Evolutionary conservation across 257 asterid genomes (phyloP).

Genomic region (Solanum corneliomulleri): DNA sequence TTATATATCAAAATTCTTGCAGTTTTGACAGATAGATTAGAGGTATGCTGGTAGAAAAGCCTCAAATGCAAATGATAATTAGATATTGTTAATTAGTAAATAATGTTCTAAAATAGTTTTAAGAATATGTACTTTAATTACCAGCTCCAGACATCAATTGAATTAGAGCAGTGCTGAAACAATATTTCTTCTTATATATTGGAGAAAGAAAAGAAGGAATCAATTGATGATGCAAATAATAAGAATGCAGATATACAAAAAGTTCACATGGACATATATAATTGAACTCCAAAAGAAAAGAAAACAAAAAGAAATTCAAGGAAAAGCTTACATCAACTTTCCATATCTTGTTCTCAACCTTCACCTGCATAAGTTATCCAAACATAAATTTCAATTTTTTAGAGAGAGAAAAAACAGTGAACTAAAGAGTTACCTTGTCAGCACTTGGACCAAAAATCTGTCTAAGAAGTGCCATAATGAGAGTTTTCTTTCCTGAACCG

Average conservation of each 20-base stretch:
- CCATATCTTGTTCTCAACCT: slow-evolving; percentile 89
- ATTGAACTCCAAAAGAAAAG: background rate
- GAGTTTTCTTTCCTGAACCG: slow-evolving; percentile 97
- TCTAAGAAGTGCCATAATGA: slow-evolving; percentile 89
- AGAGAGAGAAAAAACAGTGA: background rate
- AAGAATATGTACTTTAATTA: background rate
- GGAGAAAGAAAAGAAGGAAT: background rate
- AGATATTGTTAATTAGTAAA: background rate
- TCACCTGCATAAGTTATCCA: slow-evolving; percentile 50
- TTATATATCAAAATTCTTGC: background rate
- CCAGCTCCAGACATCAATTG: background rate
- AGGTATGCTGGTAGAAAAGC: background rate
- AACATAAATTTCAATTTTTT: background rate
- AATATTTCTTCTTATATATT: background rate
- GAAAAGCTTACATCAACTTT: slow-evolving; percentile 73
- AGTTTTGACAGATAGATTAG: background rate
- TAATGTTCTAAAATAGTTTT: background rate
- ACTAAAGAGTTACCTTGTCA: slow-evolving; percentile 54
- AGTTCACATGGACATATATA: background rate
- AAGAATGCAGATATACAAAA: background rate
- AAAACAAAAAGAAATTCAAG: background rate
- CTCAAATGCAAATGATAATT: background rate
- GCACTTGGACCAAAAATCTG: slow-evolving; percentile 88
- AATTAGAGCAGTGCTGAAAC: background rate
- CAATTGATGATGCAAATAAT: background rate